Percentiles rank a stretch among this genome's conserved stretches.
These are phyloP conservation scores for Hydrangea macrophylla DNA, from an alignment of 148 eudicot genomes.

Conservation along the genomic window DNA sequence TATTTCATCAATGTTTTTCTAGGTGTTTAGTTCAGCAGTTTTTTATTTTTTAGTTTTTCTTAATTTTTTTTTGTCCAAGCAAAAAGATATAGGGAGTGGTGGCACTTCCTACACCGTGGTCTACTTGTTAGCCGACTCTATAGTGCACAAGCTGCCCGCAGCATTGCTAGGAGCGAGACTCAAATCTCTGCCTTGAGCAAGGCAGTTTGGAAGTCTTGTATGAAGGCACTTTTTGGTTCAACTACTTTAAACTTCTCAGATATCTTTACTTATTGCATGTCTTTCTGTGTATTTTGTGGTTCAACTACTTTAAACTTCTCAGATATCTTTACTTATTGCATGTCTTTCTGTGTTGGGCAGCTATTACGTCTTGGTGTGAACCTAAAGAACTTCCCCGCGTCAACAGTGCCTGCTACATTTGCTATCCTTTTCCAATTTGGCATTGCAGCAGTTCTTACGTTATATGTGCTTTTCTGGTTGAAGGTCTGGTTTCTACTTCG, in stretches of 20 bases:
- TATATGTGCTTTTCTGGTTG: constrained; percentile 82
- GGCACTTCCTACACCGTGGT: too few species aligned
- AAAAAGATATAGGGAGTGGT: too few species aligned
- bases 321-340: background rate
- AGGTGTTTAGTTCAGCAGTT: too few species aligned
- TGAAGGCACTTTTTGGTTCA: too few species aligned
- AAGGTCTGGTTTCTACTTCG: constrained; percentile 49
- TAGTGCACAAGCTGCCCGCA: too few species aligned
- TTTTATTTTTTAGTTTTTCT: too few species aligned
- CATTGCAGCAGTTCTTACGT: constrained; percentile 75
- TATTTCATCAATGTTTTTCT: too few species aligned
- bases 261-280: background rate
- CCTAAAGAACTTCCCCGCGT: constrained; percentile 78
- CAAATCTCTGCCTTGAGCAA: too few species aligned
- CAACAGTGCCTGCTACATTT: constrained; percentile 65
- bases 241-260: background rate
- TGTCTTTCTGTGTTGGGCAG: constrained; percentile 32
- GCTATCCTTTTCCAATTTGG: constrained; percentile 77
- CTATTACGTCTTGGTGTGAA: constrained; percentile 69
- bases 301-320: background rate
- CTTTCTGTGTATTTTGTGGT: constrained; percentile 6
- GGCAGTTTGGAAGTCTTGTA: too few species aligned
- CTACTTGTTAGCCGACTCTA: too few species aligned
- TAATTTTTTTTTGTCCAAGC: too few species aligned
- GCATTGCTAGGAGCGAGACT: too few species aligned